phyloP scores from a whole-genome alignment of 2,329 filamentous ascomycete species.

The Stachybotrys chlorohalonatus region DNA sequence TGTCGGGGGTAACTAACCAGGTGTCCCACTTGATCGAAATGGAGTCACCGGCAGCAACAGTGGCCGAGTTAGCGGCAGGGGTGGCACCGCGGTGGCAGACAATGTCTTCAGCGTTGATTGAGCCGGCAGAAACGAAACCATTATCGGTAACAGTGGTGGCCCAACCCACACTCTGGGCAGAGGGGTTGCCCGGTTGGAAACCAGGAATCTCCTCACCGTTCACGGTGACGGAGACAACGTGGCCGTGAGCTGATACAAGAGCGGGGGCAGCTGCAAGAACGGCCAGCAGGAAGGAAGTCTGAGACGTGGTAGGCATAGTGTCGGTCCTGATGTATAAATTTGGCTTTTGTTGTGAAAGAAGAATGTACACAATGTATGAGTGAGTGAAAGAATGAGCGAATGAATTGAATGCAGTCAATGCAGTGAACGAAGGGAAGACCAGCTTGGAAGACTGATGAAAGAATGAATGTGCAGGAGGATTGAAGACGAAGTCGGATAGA shows the following conservation, averaged over 20 bases:
- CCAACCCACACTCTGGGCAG: slow-evolving; percentile 1
- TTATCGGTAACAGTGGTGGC: slow-evolving; percentile 24
- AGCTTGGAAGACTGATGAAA: neutral
- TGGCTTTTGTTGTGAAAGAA: neutral
- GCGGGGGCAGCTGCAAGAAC: neutral
- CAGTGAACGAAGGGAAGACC: neutral
- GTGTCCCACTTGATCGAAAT: slow-evolving; percentile 30
- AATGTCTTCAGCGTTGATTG: slow-evolving; percentile 30
- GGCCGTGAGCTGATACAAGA: neutral
- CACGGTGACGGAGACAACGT: neutral
- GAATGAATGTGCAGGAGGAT: neutral
- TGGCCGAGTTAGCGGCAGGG: slow-evolving; percentile 26
- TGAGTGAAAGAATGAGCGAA: neutral
- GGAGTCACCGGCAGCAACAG: slow-evolving; percentile 28
- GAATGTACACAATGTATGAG: neutral
- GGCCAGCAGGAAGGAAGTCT: neutral
- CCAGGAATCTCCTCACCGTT: neutral
- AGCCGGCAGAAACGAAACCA: slow-evolving; percentile 37
- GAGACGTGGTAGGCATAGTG: neutral
- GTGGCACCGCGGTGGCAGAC: slow-evolving; percentile 34
- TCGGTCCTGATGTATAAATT: neutral
- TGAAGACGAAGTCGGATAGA: neutral
- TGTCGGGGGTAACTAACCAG: slow-evolving; percentile 12
- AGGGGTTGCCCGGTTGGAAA: slow-evolving; percentile 1
- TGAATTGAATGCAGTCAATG: neutral